Percentiles rank a stretch among this genome's conserved stretches.
These are phyloP conservation scores for Actinomortierella ambigua DNA, from an alignment of 371 early-diverging fungal genomes.

Conservation along the genomic window DNA sequence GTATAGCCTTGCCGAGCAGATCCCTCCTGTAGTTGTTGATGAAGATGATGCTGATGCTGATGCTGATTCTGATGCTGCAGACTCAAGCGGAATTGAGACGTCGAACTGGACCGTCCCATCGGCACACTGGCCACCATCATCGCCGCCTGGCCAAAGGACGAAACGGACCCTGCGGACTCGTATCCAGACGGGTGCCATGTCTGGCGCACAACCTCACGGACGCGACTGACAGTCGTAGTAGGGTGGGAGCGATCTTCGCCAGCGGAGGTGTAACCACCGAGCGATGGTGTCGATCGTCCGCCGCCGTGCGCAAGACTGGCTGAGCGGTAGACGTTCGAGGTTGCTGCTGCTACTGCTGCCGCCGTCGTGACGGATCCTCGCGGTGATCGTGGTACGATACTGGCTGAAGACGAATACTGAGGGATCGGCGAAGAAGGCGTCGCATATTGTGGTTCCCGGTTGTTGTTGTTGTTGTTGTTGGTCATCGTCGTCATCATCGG, in stretches of 20 bases:
- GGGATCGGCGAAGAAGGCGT: constrained; percentile 10
- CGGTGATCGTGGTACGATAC: no score
- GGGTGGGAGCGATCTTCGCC: no score
- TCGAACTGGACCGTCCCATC: constrained; percentile 2
- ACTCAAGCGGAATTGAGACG: neutral
- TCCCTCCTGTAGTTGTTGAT: neutral
- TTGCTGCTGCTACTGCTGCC: no score
- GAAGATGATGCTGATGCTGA: neutral
- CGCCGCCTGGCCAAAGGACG: constrained; percentile 12
- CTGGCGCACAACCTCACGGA: constrained; percentile 10
- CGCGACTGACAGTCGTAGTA: constrained; percentile 19
- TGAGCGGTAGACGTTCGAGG: no score
- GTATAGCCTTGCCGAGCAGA: constrained; percentile 13
- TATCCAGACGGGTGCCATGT: neutral
- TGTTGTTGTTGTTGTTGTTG: constrained; percentile 1
- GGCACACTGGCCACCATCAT: constrained; percentile 14
- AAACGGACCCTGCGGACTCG: constrained; percentile 9
- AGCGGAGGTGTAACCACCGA: constrained; percentile 5
- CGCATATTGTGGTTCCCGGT: constrained; percentile 14
- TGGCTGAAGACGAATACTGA: constrained; percentile 10
- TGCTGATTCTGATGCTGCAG: neutral
- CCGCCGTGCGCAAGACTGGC: constrained; percentile 12
- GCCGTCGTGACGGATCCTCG: no score
- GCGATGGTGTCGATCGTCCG: constrained; percentile 11
- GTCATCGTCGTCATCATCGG: neutral